Base-by-base conservation (phyloP, 768 basidiomycete species). In the Boletellus ananas region DNA sequence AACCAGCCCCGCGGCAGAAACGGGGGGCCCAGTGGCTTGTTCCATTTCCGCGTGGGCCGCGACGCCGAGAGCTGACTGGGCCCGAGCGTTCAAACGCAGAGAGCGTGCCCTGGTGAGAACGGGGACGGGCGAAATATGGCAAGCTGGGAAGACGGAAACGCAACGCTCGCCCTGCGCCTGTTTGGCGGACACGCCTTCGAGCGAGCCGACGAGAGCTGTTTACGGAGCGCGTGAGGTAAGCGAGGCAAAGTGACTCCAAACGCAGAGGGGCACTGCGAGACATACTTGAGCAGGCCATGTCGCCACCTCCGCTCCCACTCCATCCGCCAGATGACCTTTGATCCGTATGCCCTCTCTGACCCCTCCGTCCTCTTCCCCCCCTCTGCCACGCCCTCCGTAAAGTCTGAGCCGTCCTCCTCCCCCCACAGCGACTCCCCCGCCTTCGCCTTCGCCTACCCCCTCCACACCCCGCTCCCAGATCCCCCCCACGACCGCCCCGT, bases 371-470 rank as follows among this genome's bases (percentile, higher is more conserved):
- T 25, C 5, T 29, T 31, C 6, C 33, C 54, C 18, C 47, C 60
- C 9, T 45, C 55, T 21, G 21, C 64, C 1, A 45, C 45, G 1
- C 59, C 53, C 16, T 62, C 66, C 14, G 59, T 67, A 17, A 67
- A 67, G 51, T 68, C 68, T 8, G 66, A 67, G 47, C 49, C 56
- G 1, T 60, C 62, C 27, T 56, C 64, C 3, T 51, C 65, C 0
- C 57, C 60, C 1, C 56, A 57, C 40, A 53, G 49, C 31, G 58
- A 62, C 4, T 50, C 67, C 0, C 54, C 51, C 20, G 0, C 53
- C 0, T 66, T 70, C 12, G 36, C 66, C 0, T 68, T 68, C 5
- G 38, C 56, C 0, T 68, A 55, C 35, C 63, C 67, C 0, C 4
- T 45, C 6, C 51, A 25, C 20, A 4, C 31, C 13, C 43, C 38